Conservation (phyloP, 2,329 filamentous ascomycete species). For the Fusarium haematococcum region DNA sequence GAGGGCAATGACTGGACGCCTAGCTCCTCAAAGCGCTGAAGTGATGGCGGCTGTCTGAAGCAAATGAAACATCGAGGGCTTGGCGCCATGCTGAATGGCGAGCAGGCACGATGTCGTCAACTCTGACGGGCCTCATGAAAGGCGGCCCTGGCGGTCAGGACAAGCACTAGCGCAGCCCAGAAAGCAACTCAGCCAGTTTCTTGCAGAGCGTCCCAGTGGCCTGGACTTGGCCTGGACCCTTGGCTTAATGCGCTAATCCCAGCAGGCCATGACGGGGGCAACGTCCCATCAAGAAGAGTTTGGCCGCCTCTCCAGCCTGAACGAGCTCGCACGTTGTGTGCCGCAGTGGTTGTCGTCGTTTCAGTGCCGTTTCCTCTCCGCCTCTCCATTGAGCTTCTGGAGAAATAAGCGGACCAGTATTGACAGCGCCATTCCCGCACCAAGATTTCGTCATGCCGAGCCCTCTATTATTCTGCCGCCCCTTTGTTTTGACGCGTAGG, state of each 20-base stretch:
- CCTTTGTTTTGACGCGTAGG: slow-evolving; percentile 19
- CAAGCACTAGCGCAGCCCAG: slow-evolving; percentile 16
- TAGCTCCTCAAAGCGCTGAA: not conserved
- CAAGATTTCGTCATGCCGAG: slow-evolving; percentile 39
- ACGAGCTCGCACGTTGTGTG: slow-evolving; percentile 9
- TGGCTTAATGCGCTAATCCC: slow-evolving; percentile 6
- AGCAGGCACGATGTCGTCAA: slow-evolving; percentile 3
- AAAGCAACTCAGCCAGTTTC: slow-evolving; percentile 4
- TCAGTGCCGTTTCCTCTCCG: not conserved
- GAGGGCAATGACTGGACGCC: not conserved
- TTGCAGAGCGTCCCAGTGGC: slow-evolving; percentile 1
- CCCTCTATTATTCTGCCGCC: slow-evolving; percentile 24
- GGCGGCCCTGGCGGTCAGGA: slow-evolving; percentile 27
- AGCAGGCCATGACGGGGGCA: slow-evolving; percentile 3
- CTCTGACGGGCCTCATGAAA: slow-evolving; percentile 7
- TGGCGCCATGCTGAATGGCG: slow-evolving; percentile 2
- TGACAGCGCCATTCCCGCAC: slow-evolving; percentile 29
- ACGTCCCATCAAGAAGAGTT: slow-evolving; percentile 6
- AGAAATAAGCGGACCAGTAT: slow-evolving; percentile 7
- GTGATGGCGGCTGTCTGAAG: not conserved
- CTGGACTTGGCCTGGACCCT: slow-evolving; percentile 32
- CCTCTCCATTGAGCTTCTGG: not conserved
- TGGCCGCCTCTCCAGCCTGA: not conserved
- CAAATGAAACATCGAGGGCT: slow-evolving; percentile 7
- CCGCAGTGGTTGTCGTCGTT: slow-evolving; percentile 18